Base-by-base conservation (phyloP, 2,329 filamentous ascomycete genomes). In the Colletotrichum sp. region DNA sequence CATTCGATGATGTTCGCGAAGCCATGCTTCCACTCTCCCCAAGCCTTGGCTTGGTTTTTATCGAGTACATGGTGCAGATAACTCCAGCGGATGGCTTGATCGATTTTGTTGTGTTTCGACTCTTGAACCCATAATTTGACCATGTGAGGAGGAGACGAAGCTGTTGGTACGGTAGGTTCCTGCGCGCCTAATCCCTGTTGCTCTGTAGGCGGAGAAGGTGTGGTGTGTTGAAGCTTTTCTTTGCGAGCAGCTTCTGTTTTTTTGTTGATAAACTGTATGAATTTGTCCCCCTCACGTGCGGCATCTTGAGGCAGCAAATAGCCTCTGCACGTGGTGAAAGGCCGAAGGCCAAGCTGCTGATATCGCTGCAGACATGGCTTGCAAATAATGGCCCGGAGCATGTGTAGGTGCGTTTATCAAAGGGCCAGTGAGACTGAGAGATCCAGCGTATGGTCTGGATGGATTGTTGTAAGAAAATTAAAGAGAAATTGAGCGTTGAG, bases 141-240 rank as follows among this genome's bases (percentile, higher is more conserved):
- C 44, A 52, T 6, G n/a, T 52, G 44, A 52, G 12, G 44, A 52
- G 44, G 44, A 52, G 44, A 52, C 10, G 10, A 13, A 21, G 39
- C 39, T 49, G 1, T 49, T n/a, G 18, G 18, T 7, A 12, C 18
- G 18, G 18, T n/a, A n/a, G 39, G 39, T n/a, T 49, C 9, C 39
- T 49, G 39, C 3, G 18, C 12, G 39, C 18, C 9, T n/a, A 21
- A n/a, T n/a, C 12, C 18, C 39, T n/a, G 39, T 49, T 21, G 18
- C 18, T 49, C 39, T n/a, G 10, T 49, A 49, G 39, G 18, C 39
- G 9, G 39, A 49, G 39, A n/a, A n/a, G 9, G 13, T 8, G 4
- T 52, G 44, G n/a, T 52, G 44, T 21, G n/a, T 52, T 52, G n/a
- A 4, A 24, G 44, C 4, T 24, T 79, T 81, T 82, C 10, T 63